Percentiles rank a stretch among this genome's conserved stretches.
Evolutionary conservation across 768 basidiomycete species (phyloP).

Genomic region (Lentinula edodes): DNA sequence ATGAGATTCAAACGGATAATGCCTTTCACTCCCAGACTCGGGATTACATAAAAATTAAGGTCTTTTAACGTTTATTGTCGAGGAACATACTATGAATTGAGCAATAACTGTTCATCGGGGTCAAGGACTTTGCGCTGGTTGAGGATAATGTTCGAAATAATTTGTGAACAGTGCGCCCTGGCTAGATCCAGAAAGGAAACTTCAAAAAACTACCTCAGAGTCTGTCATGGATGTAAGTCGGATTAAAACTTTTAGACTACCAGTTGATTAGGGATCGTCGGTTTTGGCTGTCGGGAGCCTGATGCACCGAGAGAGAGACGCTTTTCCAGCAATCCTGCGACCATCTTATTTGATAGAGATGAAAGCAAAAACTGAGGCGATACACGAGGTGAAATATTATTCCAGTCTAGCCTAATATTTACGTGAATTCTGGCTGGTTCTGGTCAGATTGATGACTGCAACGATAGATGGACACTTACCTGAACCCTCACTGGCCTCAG

Average conservation of each 20-base stretch:
- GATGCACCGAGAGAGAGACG: not conserved
- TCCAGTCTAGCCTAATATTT: not conserved
- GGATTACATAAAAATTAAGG: not conserved
- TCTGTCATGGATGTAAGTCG: not conserved
- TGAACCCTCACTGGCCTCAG: too few relatives aligned
- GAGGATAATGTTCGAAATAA: not conserved
- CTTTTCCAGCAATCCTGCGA: not conserved
- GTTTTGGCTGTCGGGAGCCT: not conserved
- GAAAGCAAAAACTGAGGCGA: too few relatives aligned
- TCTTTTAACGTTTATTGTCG: not conserved
- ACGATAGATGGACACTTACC: not conserved
- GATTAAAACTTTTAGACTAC: not conserved
- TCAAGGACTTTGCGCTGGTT: not conserved
- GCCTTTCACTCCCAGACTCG: not conserved
- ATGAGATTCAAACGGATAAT: not conserved
- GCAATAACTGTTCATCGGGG: not conserved
- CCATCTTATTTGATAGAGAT: not conserved
- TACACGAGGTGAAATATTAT: not conserved
- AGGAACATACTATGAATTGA: not conserved
- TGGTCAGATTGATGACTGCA: not conserved
- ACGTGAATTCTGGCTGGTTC: not conserved
- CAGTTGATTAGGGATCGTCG: not conserved
- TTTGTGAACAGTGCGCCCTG: not conserved
- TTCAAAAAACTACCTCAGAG: not conserved
- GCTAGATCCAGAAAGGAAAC: not conserved